Evolutionary conservation across 768 basidiomycete genomes (phyloP), one percentile per base, ranked within the genome.

Genomic region (Mycena amicta): DNA sequence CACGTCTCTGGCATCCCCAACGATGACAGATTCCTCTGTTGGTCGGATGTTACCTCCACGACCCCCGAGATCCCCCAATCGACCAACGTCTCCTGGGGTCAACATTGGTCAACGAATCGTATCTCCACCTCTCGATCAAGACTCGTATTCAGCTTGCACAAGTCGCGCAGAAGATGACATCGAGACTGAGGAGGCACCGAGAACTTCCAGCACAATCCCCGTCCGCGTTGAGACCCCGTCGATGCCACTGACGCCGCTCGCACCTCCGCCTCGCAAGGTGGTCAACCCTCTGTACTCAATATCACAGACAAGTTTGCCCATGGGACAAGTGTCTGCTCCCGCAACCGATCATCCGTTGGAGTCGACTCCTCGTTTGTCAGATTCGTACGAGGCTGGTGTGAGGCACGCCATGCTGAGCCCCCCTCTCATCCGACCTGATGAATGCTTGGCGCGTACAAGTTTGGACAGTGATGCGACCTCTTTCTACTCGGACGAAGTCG

Each of bases 191-290:
- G 64, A 59, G 30, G 51, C 58, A 39, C 76, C 78, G 33, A 71
- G 73, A 31, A 71, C 74, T 49, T 73, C 78, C 5, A 82, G 76
- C 59, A 78, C 78, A 43, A 72, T 82, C 37, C 83, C 84, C 22
- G 61, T 74, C 30, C 85, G 89, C 16, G 85, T 83, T 15, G 87
- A 87, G 59, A 90, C 87, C 0, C 90, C 90, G 13, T 69, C 75
- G 15, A 82, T 79, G 11, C 84, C 79, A 22, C 72, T 86, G 60
- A 83, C 80, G 1, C 85, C 88, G 22, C 77, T 92, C 20, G 77
- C 84, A 2, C 90, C 88, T 31, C 84, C 90, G 4, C 89, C 90
- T 11, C 77, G 84, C 49, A 80, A 78, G 63, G 70, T 80, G 27
- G 68, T 80, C 55, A 81, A 77, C 53, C 72, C 80, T 8, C 67